phyloP scores from a whole-genome alignment of 345 rosid genomes.

The Kernera saxatilis region DNA sequence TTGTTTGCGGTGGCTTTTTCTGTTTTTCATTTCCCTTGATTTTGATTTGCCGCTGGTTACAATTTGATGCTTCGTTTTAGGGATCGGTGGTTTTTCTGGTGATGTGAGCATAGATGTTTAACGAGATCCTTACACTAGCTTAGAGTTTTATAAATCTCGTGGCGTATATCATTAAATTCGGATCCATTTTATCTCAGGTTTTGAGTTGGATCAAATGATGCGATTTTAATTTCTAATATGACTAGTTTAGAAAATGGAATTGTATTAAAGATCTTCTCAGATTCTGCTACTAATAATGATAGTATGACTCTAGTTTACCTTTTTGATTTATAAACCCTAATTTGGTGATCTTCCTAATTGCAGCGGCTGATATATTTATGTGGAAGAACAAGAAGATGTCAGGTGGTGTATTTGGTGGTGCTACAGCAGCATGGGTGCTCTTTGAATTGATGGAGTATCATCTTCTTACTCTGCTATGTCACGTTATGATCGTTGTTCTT shows the following conservation, averaged over 20 bases:
- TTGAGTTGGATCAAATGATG: background rate
- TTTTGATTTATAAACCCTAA: background rate
- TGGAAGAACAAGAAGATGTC: conserved; percentile 98
- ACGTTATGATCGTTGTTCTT: conserved; percentile 51
- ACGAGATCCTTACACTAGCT: background rate
- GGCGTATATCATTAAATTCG: background rate
- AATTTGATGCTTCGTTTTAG: background rate
- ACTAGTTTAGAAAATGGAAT: background rate
- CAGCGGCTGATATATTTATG: conserved; percentile 77
- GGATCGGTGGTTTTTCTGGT: background rate
- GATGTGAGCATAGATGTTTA: background rate
- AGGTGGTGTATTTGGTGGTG: conserved; percentile 66
- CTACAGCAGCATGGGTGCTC: conserved; percentile 67
- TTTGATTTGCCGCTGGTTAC: background rate
- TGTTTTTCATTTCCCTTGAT: background rate
- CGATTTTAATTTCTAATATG: background rate
- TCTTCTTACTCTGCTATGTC: conserved; percentile 73
- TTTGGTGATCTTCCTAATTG: background rate
- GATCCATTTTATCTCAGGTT: background rate
- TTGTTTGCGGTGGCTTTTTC: background rate
- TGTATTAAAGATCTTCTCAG: background rate
- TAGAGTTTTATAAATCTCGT: background rate
- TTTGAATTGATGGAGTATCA: conserved; percentile 77
- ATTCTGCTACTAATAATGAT: background rate
- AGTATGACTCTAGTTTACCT: background rate